Evolutionary conservation across 441 rosid genomes (phyloP).

Genomic region (Euphorbia celastroides): DNA sequence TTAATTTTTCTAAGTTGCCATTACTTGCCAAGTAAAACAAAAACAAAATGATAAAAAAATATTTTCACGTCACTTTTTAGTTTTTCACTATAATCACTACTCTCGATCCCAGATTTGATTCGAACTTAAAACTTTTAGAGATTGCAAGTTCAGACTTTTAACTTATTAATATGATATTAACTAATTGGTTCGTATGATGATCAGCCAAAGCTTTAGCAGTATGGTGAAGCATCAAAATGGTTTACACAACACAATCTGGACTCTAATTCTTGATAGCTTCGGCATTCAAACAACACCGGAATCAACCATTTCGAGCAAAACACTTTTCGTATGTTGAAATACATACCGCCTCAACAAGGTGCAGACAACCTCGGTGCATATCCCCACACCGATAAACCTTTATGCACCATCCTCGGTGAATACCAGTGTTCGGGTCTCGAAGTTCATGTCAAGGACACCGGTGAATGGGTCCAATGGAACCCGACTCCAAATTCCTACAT

Average conservation of each 20-base stretch:
- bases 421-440: slow-evolving; percentile 23
- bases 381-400: slow-evolving; percentile 22
- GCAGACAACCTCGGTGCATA: neutral
- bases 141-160: too few species aligned
- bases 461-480: slow-evolving; percentile 16
- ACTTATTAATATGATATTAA: neutral
- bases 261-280: slow-evolving; percentile 20
- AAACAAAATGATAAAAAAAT: too few species aligned
- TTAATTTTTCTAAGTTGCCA: too few species aligned
- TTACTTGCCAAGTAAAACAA: too few species aligned
- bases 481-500: slow-evolving; percentile 10
- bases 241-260: slow-evolving; percentile 7
- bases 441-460: slow-evolving; percentile 10
- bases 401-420: slow-evolving; percentile 18
- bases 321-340: slow-evolving; percentile 21
- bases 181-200: neutral
- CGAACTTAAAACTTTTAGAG: too few species aligned
- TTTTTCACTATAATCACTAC: too few species aligned
- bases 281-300: slow-evolving; percentile 1
- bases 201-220: slow-evolving; percentile 2
- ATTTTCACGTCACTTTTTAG: too few species aligned
- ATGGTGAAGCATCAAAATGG: slow-evolving; percentile 15
- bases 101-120: too few species aligned
- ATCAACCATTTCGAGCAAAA: neutral
- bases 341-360: slow-evolving; percentile 12